These are phyloP conservation scores for Beta macrorhiza DNA, from an alignment of 179 eudicot genomes.

Conservation along the genomic window DNA sequence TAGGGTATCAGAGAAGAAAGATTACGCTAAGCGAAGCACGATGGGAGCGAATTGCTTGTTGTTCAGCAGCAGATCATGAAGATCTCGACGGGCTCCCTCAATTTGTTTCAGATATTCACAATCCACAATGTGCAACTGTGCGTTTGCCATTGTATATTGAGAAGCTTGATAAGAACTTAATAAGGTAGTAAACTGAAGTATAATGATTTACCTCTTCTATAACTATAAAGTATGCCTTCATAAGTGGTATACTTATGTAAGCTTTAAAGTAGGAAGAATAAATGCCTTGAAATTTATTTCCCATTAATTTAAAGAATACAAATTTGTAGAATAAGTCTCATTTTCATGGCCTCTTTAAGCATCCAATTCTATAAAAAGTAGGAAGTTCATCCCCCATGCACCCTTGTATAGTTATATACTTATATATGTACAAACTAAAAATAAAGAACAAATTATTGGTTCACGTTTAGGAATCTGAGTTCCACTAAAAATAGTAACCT, in stretches of 20 bases:
- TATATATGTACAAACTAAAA: not conserved
- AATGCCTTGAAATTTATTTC: not conserved
- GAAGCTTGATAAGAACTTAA: not conserved
- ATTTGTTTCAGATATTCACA: slow-evolving; percentile 56
- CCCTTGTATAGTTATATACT: not conserved
- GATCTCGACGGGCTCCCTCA: slow-evolving; percentile 57
- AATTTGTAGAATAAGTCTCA: not conserved
- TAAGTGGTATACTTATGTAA: not conserved
- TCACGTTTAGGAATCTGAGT: not conserved
- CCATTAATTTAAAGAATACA: not conserved
- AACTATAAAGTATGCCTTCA: not conserved
- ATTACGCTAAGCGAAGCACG: slow-evolving; percentile 86
- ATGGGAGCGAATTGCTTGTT: slow-evolving; percentile 63
- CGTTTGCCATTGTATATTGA: not conserved
- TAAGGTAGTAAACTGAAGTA: not conserved
- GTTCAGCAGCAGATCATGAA: slow-evolving; percentile 51
- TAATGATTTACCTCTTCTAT: not conserved
- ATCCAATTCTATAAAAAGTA: not conserved
- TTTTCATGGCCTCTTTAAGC: not conserved
- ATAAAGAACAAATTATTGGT: not conserved
- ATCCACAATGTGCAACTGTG: slow-evolving; percentile 30
- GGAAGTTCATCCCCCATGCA: not conserved
- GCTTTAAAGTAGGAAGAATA: not conserved
- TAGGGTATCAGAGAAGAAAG: not conserved
- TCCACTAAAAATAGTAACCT: not conserved